A percentile compares a stretch with the other conserved stretches of the same genome.
Evolutionary conservation across 768 basidiomycete species (phyloP).

Genomic region (Termitomyces eurrhizus): DNA sequence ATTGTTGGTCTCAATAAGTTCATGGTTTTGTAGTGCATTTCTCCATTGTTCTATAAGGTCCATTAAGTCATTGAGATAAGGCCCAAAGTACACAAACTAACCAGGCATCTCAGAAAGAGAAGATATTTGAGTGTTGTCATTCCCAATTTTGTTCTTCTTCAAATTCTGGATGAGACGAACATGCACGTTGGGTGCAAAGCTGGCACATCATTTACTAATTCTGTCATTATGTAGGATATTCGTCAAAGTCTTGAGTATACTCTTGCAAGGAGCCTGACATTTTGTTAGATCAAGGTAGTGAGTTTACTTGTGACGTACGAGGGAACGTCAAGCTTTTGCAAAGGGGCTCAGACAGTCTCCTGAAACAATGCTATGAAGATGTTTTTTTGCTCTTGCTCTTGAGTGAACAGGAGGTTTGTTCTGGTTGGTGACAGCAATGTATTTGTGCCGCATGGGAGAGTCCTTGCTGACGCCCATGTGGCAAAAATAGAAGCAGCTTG

Average conservation of each 20-base stretch:
- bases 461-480: conserved; percentile 38
- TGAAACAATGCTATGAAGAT: conserved; percentile 73
- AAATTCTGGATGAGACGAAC: conserved; percentile 60
- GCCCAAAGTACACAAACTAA: no score
- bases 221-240: conserved; percentile 38
- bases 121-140: conserved; percentile 43
- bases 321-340: conserved; percentile 63
- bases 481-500: conserved; percentile 1
- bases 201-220: conserved; percentile 64
- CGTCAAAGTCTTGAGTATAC: conserved; percentile 66
- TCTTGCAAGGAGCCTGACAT: conserved; percentile 66
- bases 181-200: conserved; percentile 65
- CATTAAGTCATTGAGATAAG: no score
- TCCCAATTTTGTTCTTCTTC: conserved; percentile 36
- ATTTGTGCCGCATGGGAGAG: conserved; percentile 59
- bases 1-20: conserved; percentile 38
- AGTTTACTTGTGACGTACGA: conserved; percentile 39
- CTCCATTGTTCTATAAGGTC: conserved; percentile 54
- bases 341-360: conserved; percentile 67
- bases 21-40: conserved; percentile 36
- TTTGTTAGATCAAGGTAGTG: not conserved
- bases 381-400: conserved; percentile 47
- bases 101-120: conserved; percentile 39
- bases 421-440: conserved; percentile 62
- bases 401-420: conserved; percentile 41